phyloP scores from a whole-genome alignment of 352 stramenopile genomes.

The Pythium folliculosum region DNA sequence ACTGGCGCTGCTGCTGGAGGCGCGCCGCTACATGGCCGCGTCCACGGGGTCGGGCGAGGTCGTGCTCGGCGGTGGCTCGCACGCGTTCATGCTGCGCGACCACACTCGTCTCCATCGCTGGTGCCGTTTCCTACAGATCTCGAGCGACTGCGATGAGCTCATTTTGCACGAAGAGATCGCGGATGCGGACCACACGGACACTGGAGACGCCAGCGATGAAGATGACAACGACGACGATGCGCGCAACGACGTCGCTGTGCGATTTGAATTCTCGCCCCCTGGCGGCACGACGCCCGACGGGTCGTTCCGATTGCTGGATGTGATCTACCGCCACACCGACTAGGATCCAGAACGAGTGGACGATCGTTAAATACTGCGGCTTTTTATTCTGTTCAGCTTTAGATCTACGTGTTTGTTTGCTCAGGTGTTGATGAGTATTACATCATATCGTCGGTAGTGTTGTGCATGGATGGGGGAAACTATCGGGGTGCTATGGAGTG shows the following conservation, averaged over 20 bases:
- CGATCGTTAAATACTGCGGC: constrained; percentile 21
- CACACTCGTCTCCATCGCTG: constrained; percentile 44
- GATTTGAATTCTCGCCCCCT: constrained; percentile 37
- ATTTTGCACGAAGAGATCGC: constrained; percentile 38
- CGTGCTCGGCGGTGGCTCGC: constrained; percentile 36
- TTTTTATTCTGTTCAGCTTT: constrained; percentile 18
- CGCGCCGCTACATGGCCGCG: constrained; percentile 48
- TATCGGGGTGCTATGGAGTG: constrained; percentile 10
- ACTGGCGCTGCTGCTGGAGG: constrained; percentile 56
- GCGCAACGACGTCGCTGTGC: constrained; percentile 16
- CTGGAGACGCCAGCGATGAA: constrained; percentile 6
- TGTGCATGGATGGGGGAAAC: not conserved
- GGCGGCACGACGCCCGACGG: constrained; percentile 22
- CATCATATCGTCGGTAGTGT: not conserved
- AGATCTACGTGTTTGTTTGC: constrained; percentile 4
- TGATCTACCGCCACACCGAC: constrained; percentile 24
- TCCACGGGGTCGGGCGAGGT: constrained; percentile 38
- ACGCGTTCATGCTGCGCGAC: constrained; percentile 44
- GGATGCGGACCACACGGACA: constrained; percentile 5
- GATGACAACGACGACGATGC: constrained; percentile 11
- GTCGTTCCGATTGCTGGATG: constrained; percentile 39
- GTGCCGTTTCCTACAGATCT: constrained; percentile 54
- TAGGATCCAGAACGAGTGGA: not conserved
- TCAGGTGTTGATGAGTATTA: not conserved
- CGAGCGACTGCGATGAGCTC: constrained; percentile 20